phyloP scores from a whole-genome alignment of 2,329 filamentous ascomycete species.

The Fusarium sp. region DNA sequence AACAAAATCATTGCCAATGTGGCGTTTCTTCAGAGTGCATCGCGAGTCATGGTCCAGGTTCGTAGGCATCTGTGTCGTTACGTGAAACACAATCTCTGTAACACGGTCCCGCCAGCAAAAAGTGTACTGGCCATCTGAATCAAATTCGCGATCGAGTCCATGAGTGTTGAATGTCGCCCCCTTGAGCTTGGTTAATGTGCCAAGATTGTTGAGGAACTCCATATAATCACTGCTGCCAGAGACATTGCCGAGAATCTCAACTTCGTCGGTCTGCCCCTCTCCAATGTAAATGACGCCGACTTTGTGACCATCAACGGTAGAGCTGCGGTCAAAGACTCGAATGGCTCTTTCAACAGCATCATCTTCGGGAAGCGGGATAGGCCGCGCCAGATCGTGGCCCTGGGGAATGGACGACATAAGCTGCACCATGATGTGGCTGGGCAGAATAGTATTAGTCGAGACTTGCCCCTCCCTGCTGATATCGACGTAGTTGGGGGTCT shows the following conservation, averaged over 20 bases:
- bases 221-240: conserved; percentile 90
- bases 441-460: conserved; percentile 73
- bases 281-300: conserved; percentile 95
- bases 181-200: conserved; percentile 83
- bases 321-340: conserved; percentile 84
- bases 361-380: conserved; percentile 79
- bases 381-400: conserved; percentile 70
- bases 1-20: conserved; percentile 97
- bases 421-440: conserved; percentile 79
- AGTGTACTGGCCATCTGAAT: conserved; percentile 87
- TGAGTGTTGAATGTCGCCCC: conserved; percentile 93
- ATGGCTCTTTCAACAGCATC: conserved; percentile 81
- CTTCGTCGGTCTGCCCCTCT: conserved; percentile 84
- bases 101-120: conserved; percentile 96
- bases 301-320: conserved; percentile 94
- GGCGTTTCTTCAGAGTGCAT: conserved; percentile 88
- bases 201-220: conserved; percentile 84
- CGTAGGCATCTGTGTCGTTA: conserved; percentile 97
- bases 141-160: conserved; percentile 82
- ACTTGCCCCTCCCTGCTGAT: conserved; percentile 64
- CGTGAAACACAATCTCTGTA: conserved; percentile 94
- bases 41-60: conserved; percentile 80
- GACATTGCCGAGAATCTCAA: conserved; percentile 87
- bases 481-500: conserved; percentile 63
- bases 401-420: conserved; percentile 74